phyloP scores from a whole-genome alignment of 83 land plant species.

The Isoetes engelmannii region DNA sequence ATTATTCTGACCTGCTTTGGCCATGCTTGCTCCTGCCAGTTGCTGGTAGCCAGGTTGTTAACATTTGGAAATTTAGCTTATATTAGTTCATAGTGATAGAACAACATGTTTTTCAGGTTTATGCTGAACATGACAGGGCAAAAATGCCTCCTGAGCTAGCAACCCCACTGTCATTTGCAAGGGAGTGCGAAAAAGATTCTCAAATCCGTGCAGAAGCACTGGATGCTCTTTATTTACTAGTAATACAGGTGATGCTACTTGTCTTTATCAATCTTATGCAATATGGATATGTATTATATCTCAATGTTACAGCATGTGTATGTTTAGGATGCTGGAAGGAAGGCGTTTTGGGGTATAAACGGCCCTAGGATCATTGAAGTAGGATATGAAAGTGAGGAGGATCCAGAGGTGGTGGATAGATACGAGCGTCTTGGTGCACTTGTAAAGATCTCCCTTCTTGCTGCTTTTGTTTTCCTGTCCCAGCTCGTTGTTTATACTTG shows the following conservation, averaged over 20 bases:
- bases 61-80: too few species aligned
- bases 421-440: slow-evolving; percentile 83
- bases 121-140: slow-evolving; percentile 56
- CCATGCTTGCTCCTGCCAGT: slow-evolving; percentile 85
- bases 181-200: slow-evolving; percentile 71
- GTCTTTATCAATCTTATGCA: too few species aligned
- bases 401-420: slow-evolving; percentile 85
- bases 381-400: slow-evolving; percentile 88
- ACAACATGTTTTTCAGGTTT: slow-evolving; percentile 35
- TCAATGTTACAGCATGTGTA: too few species aligned
- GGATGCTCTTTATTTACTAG: slow-evolving; percentile 76
- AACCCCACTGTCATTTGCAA: slow-evolving; percentile 71
- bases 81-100: too few species aligned
- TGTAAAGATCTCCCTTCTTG: slow-evolving; percentile 51
- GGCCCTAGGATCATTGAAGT: slow-evolving; percentile 79
- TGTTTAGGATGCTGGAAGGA: slow-evolving; percentile 75
- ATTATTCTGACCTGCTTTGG: slow-evolving; percentile 75
- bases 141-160: slow-evolving; percentile 93
- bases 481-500: too few species aligned
- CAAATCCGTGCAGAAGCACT: slow-evolving; percentile 74
- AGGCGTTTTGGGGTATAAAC: slow-evolving; percentile 88
- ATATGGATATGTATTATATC: too few species aligned
- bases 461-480: too few species aligned
- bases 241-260: too few species aligned
- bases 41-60: slow-evolving; percentile 73